Percentiles rank a stretch among this genome's conserved stretches.
Conservation (phyloP, 208 protist genomes). For the Leishmania major region DNA sequence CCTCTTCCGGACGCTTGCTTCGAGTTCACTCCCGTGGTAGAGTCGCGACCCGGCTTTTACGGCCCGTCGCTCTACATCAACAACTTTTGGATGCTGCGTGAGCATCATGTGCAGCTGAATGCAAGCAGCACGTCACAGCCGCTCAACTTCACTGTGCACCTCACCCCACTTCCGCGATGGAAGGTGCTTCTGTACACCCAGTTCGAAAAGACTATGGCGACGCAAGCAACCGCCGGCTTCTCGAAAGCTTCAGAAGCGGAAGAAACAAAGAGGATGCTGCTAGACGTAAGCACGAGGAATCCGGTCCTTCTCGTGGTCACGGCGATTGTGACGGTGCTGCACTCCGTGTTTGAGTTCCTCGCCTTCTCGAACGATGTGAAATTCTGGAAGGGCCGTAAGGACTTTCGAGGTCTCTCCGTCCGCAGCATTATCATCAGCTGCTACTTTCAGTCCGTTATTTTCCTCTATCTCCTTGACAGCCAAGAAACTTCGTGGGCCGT, state of each 20-base stretch:
- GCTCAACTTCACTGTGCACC: slow-evolving; percentile 58
- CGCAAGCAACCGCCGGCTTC: slow-evolving; percentile 74
- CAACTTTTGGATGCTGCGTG: slow-evolving; percentile 94
- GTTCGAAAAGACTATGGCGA: slow-evolving; percentile 79
- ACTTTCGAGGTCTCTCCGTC: slow-evolving; percentile 96
- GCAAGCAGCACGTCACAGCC: slow-evolving; percentile 51
- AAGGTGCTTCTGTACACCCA: slow-evolving; percentile 81
- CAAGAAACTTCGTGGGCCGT: slow-evolving; percentile 95
- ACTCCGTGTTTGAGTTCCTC: slow-evolving; percentile 98
- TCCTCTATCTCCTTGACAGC: slow-evolving; percentile 98
- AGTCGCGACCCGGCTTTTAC: slow-evolving; percentile 52
- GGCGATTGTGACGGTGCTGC: slow-evolving; percentile 94
- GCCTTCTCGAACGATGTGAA: slow-evolving; percentile 98
- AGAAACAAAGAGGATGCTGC: slow-evolving; percentile 93
- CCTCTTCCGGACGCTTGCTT: slow-evolving; percentile 52
- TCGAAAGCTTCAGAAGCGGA: slow-evolving; percentile 55
- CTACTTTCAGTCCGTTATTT: slow-evolving; percentile 95
- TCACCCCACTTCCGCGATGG: slow-evolving; percentile 55
- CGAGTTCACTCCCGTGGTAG: slow-evolving; percentile 43
- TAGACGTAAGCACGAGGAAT: slow-evolving; percentile 92
- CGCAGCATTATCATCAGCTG: slow-evolving; percentile 95
- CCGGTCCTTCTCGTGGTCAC: slow-evolving; percentile 95
- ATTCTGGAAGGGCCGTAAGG: slow-evolving; percentile 90
- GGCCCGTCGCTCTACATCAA: slow-evolving; percentile 93
- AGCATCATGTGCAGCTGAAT: slow-evolving; percentile 85